phyloP scores from a whole-genome alignment of 208 protist genomes.

The Phytomonas francai region DNA sequence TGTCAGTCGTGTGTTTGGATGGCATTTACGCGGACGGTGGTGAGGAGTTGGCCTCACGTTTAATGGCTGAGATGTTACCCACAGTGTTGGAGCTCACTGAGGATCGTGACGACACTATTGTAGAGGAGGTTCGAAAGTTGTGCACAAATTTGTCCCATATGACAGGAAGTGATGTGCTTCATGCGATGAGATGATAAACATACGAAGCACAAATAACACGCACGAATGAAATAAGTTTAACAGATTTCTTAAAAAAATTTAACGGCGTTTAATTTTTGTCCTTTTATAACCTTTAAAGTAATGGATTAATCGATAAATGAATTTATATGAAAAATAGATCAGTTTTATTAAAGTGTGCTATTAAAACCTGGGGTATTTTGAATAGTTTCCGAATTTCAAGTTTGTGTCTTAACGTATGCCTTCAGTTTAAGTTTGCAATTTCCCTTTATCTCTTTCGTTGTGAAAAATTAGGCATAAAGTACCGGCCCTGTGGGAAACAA shows the following conservation, averaged over 20 bases:
- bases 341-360: background rate
- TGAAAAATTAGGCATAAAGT: background rate
- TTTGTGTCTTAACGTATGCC: background rate
- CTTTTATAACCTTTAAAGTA: constrained; percentile 8
- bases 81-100: constrained; percentile 86
- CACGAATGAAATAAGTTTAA: constrained; percentile 1
- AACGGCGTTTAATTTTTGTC: constrained; percentile 10
- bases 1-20: constrained; percentile 61
- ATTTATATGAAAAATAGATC: constrained; percentile 2
- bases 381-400: background rate
- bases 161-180: constrained; percentile 83
- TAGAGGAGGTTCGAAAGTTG: constrained; percentile 71
- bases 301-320: background rate
- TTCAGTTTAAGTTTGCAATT: background rate
- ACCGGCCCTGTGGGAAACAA: background rate
- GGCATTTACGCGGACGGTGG: constrained; percentile 84
- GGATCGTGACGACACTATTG: constrained; percentile 69
- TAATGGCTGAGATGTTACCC: constrained; percentile 87
- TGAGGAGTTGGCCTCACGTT: constrained; percentile 77
- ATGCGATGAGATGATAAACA: constrained; percentile 60
- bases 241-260: constrained; percentile 8
- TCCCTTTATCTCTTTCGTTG: background rate
- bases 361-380: background rate
- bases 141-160: constrained; percentile 83
- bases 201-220: constrained; percentile 7